Conservation (phyloP, 257 asterid species). For the Solanum sitiens region DNA sequence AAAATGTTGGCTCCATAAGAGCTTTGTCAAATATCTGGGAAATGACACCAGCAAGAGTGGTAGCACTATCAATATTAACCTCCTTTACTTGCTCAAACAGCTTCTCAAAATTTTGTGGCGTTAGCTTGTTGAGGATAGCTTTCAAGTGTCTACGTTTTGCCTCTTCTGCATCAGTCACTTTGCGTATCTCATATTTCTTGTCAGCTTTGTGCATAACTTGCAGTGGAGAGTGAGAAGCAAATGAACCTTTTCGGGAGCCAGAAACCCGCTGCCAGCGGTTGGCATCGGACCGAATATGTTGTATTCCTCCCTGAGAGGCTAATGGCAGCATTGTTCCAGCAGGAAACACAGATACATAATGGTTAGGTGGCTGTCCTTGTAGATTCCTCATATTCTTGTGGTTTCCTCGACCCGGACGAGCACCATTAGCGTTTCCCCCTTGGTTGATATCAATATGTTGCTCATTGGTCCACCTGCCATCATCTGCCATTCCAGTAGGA, state of each 20-base stretch:
- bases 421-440: neutral
- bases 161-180: slow-evolving; percentile 20
- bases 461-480: slow-evolving; percentile 12
- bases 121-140: slow-evolving; percentile 26
- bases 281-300: slow-evolving; percentile 4
- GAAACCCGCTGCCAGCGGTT: slow-evolving; percentile 11
- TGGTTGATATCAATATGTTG: neutral
- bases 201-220: slow-evolving; percentile 27
- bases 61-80: slow-evolving; percentile 13
- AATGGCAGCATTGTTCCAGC: neutral
- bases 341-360: neutral
- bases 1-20: slow-evolving; percentile 25
- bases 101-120: slow-evolving; percentile 33
- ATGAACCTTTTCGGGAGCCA: slow-evolving; percentile 1
- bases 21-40: slow-evolving; percentile 31
- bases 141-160: slow-evolving; percentile 27
- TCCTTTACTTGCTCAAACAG: slow-evolving; percentile 28
- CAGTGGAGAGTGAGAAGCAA: slow-evolving; percentile 4
- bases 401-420: slow-evolving; percentile 9
- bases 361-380: slow-evolving; percentile 4
- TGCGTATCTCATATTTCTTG: slow-evolving; percentile 16
- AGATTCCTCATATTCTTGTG: slow-evolving; percentile 5
- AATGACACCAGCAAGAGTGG: slow-evolving; percentile 20
- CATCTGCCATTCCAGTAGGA: slow-evolving; percentile 1
- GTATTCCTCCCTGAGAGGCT: slow-evolving; percentile 3